Evolutionary conservation across 495 filamentous ascomycete genomes (phyloP).

Genomic region (Hyaloscypha bicolor): DNA sequence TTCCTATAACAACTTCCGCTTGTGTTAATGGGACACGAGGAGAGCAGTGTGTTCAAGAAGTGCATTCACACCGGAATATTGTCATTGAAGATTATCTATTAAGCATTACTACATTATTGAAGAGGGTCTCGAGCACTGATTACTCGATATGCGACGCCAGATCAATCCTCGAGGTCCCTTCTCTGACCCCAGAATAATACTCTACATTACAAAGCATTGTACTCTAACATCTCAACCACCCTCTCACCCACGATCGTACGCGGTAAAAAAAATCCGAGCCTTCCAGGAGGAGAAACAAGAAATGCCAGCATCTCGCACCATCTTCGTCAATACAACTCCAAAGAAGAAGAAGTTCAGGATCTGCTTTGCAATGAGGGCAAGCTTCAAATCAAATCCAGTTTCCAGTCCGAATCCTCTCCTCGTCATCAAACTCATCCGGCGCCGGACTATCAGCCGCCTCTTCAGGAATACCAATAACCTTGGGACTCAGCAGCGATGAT

Average conservation of each 20-base stretch:
- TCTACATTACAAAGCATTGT: neutral
- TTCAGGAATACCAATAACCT: neutral
- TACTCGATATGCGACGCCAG: neutral
- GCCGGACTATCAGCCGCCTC: neutral
- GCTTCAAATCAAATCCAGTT: neutral
- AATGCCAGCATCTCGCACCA: neutral
- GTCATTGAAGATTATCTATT: no score
- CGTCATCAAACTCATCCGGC: neutral
- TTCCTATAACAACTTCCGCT: no score
- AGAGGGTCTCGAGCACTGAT: no score
- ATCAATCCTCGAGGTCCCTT: neutral
- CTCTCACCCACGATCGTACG: neutral
- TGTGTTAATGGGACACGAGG: no score
- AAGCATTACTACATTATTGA: no score
- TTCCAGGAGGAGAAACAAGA: neutral
- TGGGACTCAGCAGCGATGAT: neutral
- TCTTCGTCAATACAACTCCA: neutral
- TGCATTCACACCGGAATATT: no score
- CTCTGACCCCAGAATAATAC: neutral
- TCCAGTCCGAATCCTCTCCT: neutral
- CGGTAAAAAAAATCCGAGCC: neutral
- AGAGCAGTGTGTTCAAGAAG: no score
- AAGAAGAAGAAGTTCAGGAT: neutral
- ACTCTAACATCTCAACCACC: neutral
- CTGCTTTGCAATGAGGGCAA: neutral